A percentile compares a stretch with the other conserved stretches of the same genome.
phyloP scores from a whole-genome alignment of 1,284 basidiomycete species.

The Flammula alnicola region DNA sequence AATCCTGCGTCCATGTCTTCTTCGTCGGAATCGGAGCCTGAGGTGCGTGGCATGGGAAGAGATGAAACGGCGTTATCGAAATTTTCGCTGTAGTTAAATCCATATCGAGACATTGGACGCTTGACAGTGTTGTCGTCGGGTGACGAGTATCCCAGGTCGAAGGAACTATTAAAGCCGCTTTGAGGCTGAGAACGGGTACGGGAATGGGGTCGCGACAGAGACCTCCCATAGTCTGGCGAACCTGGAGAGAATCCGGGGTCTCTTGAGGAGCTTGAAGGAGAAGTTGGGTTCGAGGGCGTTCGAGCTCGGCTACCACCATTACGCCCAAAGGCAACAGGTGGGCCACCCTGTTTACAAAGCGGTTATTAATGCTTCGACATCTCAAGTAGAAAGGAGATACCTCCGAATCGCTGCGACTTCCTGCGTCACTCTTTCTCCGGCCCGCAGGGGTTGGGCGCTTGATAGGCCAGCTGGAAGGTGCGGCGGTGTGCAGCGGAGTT shows the following conservation, averaged over 20 bases:
- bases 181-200: conserved; percentile 56
- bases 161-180: conserved; percentile 36
- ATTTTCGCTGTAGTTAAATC: conserved; percentile 25
- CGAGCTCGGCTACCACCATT: conserved; percentile 48
- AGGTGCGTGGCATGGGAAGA: conserved; percentile 39
- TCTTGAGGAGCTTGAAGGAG: conserved; percentile 46
- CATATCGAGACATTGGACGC: conserved; percentile 24
- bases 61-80: conserved; percentile 38
- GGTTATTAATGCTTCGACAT: too few species aligned
- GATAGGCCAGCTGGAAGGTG: conserved; percentile 73
- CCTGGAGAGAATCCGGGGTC: conserved; percentile 45
- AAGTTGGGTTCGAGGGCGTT: conserved; percentile 69
- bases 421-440: conserved; percentile 70
- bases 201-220: conserved; percentile 60
- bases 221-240: conserved; percentile 31
- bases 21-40: conserved; percentile 49
- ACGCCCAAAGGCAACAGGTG: conserved; percentile 44
- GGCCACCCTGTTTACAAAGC: conserved; percentile 30
- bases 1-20: conserved; percentile 60
- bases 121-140: conserved; percentile 41
- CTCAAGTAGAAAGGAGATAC: conserved; percentile 40
- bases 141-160: conserved; percentile 41
- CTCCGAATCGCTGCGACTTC: conserved; percentile 72
- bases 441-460: conserved; percentile 65
- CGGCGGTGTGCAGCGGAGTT: conserved; percentile 54